These are phyloP conservation scores for Phytophthora boehmeriae DNA, from an alignment of 352 stramenopile genomes.

Conservation along the genomic window DNA sequence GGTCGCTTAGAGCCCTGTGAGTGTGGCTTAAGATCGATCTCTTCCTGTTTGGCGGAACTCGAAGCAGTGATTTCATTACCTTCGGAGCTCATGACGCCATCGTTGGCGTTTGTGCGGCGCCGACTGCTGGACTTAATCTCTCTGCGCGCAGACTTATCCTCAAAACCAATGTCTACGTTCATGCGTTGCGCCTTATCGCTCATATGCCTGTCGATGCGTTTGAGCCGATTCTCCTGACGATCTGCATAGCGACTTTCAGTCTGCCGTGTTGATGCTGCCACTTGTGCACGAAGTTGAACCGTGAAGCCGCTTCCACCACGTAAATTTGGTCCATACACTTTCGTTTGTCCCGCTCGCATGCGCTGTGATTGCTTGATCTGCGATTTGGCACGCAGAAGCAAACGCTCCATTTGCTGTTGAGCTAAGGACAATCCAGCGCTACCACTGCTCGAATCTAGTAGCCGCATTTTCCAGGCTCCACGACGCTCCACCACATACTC, in stretches of 20 bases:
- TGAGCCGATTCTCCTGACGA: constrained; percentile 46
- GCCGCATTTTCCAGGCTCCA: constrained; percentile 64
- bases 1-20: constrained; percentile 8
- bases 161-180: constrained; percentile 27
- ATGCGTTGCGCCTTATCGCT: constrained; percentile 47
- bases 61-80: not conserved
- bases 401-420: constrained; percentile 82
- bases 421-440: constrained; percentile 65
- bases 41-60: not conserved
- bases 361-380: constrained; percentile 81
- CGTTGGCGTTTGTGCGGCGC: constrained; percentile 11
- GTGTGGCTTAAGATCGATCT: not conserved
- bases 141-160: not conserved
- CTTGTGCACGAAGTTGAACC: constrained; percentile 52
- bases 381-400: constrained; percentile 72
- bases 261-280: constrained; percentile 51
- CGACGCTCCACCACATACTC: constrained; percentile 77
- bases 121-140: constrained; percentile 8
- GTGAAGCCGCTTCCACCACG: constrained; percentile 60
- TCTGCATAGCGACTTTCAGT: constrained; percentile 46
- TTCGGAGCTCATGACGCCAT: not conserved
- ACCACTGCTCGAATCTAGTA: constrained; percentile 76
- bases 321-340: constrained; percentile 47
- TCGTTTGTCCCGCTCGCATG: constrained; percentile 63
- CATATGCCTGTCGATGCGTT: constrained; percentile 50